Evolutionary conservation across 306 rosid species (phyloP).

Genomic region (Rosa lucieae): DNA sequence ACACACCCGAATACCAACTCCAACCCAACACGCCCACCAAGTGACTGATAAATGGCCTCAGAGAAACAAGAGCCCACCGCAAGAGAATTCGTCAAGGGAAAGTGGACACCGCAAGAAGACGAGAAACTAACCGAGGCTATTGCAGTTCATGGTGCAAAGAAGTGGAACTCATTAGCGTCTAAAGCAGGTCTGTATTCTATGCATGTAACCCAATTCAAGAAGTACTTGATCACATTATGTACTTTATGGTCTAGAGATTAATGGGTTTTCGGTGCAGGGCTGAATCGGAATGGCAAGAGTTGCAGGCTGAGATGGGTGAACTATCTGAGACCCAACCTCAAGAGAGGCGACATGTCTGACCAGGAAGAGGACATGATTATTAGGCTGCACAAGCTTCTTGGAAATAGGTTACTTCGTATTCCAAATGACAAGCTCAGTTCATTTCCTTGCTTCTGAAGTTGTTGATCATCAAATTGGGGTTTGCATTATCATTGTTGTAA

Average conservation of each 20-base stretch:
- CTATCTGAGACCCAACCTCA: conserved; percentile 34
- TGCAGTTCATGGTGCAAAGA: not conserved
- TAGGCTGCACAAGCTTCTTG: conserved; percentile 30
- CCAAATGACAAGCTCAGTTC: not conserved
- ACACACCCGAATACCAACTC: not conserved
- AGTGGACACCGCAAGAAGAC: not conserved
- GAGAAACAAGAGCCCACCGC: not conserved
- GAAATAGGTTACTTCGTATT: conserved; percentile 26
- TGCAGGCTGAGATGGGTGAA: conserved; percentile 43
- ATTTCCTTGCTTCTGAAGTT: not conserved
- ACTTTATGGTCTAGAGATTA: not conserved
- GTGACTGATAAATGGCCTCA: not conserved
- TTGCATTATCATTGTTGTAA: not conserved
- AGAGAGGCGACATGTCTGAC: conserved; percentile 29
- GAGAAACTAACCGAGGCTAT: not conserved
- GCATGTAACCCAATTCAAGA: not conserved
- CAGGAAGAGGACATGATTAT: conserved; percentile 38
- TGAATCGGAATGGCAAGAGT: conserved; percentile 34
- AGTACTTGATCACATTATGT: not conserved
- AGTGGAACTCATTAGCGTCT: not conserved
- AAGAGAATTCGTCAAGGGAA: not conserved
- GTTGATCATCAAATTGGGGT: not conserved
- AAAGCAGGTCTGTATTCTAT: not conserved
- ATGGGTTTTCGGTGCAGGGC: conserved; percentile 8
- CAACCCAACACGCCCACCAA: not conserved